Percentiles rank a stretch among this genome's conserved stretches.
Conservation (phyloP, 331 rosid genomes). For the Malus hybrid region DNA sequence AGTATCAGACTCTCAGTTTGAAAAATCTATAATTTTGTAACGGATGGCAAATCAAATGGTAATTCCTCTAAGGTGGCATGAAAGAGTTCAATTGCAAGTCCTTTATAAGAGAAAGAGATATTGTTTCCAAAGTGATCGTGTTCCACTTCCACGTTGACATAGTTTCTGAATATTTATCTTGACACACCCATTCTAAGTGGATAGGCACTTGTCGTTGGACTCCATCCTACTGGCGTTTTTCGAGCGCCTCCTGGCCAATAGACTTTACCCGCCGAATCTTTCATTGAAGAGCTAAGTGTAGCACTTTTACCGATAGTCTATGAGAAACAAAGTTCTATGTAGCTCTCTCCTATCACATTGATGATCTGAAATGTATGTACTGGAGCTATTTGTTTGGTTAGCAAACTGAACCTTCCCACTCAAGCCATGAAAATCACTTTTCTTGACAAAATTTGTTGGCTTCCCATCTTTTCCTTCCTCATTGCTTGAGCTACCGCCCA, state of each 20-base stretch:
- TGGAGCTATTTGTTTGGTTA: background rate
- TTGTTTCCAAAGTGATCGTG: background rate
- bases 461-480: background rate
- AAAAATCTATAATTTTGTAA: background rate
- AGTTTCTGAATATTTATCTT: background rate
- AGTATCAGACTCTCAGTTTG: background rate
- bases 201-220: background rate
- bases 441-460: background rate
- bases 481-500: background rate
- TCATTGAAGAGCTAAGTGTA: slow-evolving; percentile 3
- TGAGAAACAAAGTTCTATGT: slow-evolving; percentile 12
- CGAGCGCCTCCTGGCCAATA: slow-evolving; percentile 14
- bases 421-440: slow-evolving; percentile 4
- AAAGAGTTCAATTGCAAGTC: slow-evolving; percentile 16
- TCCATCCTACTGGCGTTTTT: slow-evolving; percentile 13
- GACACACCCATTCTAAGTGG: slow-evolving; percentile 12
- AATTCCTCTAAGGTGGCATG: background rate
- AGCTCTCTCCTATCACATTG: slow-evolving; percentile 13
- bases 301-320: background rate
- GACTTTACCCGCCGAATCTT: background rate
- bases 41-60: background rate
- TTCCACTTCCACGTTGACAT: slow-evolving; percentile 4
- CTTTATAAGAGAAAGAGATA: background rate
- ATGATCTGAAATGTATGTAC: background rate
- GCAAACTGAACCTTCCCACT: background rate